A percentile compares a stretch with the other conserved stretches of the same genome.
Evolutionary conservation across 129 eudicot species (phyloP).

Genomic region (Pittosporum tobira): DNA sequence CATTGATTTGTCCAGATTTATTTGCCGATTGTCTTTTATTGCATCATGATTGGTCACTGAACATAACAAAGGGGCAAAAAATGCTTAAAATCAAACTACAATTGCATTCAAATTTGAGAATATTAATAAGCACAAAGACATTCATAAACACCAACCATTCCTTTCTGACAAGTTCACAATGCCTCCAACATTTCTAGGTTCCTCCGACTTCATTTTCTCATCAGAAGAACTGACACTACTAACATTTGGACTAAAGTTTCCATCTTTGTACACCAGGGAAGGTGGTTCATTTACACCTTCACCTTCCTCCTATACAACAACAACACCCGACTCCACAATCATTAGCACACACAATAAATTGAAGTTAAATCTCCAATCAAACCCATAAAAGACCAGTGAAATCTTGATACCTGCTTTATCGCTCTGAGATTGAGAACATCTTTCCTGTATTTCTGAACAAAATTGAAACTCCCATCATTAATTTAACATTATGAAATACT

Average conservation of each 20-base stretch:
- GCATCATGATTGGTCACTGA: constrained; percentile 33
- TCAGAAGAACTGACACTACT: constrained; percentile 22
- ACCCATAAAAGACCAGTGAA: not conserved
- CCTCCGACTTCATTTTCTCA: constrained; percentile 14
- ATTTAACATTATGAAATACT: too few relatives aligned
- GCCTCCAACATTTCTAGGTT: constrained; percentile 16
- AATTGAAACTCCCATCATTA: too few relatives aligned
- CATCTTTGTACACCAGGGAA: constrained; percentile 59
- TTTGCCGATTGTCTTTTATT: constrained; percentile 20
- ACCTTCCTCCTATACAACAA: constrained; percentile 42
- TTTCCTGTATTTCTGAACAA: constrained; percentile 61
- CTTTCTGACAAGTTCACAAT: constrained; percentile 12
- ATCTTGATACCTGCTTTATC: constrained; percentile 48
- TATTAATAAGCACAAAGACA: not conserved
- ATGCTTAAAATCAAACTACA: not conserved
- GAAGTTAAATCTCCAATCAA: not conserved
- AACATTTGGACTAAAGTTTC: constrained; percentile 21
- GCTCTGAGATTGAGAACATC: constrained; percentile 47
- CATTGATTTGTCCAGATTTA: constrained; percentile 17
- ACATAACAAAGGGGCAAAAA: constrained; percentile 10
- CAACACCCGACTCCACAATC: constrained; percentile 6
- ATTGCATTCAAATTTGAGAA: not conserved
- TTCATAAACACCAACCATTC: constrained; percentile 30
- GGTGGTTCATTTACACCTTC: constrained; percentile 53
- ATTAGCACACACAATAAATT: not conserved